A percentile compares a stretch with the other conserved stretches of the same genome.
Conservation (phyloP, 352 stramenopile genomes). For the Phytophthora ramorum region DNA sequence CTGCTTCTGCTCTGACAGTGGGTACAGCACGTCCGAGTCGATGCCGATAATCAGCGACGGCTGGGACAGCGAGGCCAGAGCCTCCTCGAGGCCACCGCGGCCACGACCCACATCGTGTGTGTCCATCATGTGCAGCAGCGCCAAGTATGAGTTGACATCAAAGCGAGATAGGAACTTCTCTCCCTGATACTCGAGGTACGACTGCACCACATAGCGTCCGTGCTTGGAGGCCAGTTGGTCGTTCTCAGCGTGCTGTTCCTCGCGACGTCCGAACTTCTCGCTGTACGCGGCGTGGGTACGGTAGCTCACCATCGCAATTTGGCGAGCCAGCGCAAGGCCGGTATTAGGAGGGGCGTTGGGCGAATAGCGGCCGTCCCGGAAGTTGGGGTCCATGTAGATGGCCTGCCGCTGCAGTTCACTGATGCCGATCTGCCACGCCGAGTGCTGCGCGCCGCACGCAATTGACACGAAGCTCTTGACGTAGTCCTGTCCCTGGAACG, state of each 20-base stretch:
- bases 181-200: conserved; percentile 92
- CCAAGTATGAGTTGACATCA: conserved; percentile 96
- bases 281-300: conserved; percentile 92
- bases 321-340: conserved; percentile 92
- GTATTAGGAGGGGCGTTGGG: conserved; percentile 60
- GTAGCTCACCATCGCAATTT: conserved; percentile 98
- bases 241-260: conserved; percentile 29
- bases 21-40: conserved; percentile 96
- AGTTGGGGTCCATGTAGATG: conserved; percentile 96
- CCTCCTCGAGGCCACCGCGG: conserved; percentile 79
- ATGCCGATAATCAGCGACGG: conserved; percentile 94
- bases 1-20: conserved; percentile 92
- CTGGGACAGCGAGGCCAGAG: conserved; percentile 61
- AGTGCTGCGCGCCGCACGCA: conserved; percentile 94
- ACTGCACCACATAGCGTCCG: conserved; percentile 79
- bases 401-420: conserved; percentile 95
- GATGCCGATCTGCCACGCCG: conserved; percentile 97
- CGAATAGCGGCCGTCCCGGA: conserved; percentile 84
- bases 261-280: conserved; percentile 93
- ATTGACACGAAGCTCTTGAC: conserved; percentile 94
- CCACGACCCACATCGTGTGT: conserved; percentile 93
- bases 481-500: conserved; percentile 84
- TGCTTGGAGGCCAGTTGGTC: conserved; percentile 34
- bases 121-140: conserved; percentile 97
- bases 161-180: conserved; percentile 96